A percentile compares a stretch with the other conserved stretches of the same genome.
These are phyloP conservation scores for Eucalyptus marginata DNA, from an alignment of 345 rosid species.

Conservation along the genomic window DNA sequence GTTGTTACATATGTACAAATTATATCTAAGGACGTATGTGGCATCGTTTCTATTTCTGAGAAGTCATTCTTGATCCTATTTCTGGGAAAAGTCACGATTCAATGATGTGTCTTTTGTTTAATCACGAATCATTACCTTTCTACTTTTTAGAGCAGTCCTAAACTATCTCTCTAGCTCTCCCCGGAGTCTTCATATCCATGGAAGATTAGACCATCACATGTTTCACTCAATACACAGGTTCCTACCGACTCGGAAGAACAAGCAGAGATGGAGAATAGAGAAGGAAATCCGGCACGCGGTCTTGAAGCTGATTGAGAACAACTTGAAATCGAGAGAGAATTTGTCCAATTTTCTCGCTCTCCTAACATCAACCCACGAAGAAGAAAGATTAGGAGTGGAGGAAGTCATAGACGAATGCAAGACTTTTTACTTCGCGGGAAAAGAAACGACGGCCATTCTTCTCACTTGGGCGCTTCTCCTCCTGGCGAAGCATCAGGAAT, in stretches of 20 bases:
- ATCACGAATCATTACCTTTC: not conserved
- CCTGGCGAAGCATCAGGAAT: conserved; percentile 63
- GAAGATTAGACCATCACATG: not conserved
- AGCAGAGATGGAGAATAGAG: conserved; percentile 56
- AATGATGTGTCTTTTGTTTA: not conserved
- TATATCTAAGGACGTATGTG: not conserved
- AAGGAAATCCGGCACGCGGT: conserved; percentile 50
- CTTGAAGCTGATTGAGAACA: conserved; percentile 32
- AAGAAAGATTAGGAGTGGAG: conserved; percentile 44
- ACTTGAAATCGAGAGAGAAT: conserved; percentile 10
- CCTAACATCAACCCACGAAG: conserved; percentile 36
- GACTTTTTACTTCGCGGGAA: conserved; percentile 81
- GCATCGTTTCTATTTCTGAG: not conserved
- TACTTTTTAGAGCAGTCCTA: not conserved
- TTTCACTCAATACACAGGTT: conserved; percentile 21
- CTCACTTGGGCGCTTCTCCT: conserved; percentile 58
- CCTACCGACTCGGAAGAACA: conserved; percentile 61
- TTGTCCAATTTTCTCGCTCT: conserved; percentile 43
- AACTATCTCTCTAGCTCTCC: not conserved
- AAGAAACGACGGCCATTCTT: conserved; percentile 62
- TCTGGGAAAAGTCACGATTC: not conserved
- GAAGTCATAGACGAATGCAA: conserved; percentile 83
- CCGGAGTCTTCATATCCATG: not conserved
- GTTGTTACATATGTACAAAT: not conserved
- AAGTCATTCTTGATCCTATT: no score